Base-by-base conservation (phyloP, 2,329 filamentous ascomycete species). In the Fusarium sp. region DNA sequence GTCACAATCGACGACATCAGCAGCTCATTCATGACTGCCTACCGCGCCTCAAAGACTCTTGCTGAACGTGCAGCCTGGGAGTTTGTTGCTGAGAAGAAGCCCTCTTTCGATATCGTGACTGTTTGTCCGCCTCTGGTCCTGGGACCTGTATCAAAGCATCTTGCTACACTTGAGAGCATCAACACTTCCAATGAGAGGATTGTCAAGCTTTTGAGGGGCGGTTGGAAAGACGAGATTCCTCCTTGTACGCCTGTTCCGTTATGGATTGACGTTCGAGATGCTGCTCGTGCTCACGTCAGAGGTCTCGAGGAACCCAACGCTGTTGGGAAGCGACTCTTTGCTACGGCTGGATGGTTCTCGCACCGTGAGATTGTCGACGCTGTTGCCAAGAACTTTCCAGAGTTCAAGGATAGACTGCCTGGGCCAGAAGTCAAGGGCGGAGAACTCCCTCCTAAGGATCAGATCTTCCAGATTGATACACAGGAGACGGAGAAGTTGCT, bases 241-340 rank as follows among this genome's bases (percentile, higher is more conserved):
- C 57, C 80, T 3, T 82, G 81, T 16, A 84, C 83, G 18, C 79
- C 78, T 13, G 81, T 84, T 59, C 79, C 81, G 44, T 80, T 86
- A 60, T 90, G 85, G 85, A 82, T 89, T 41, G 88, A 90, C 76
- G 88, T 90, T 38, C 83, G 88, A 31, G 88, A 90, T 73, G 84
- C 87, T 1, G 88, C 88, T 2, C 74, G 75, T 50, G 88, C 87
- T 13, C 88, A 90, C 74, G 79, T 90, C 26, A 80, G 82, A 53
- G 88, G 88, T 6, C 78, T 89, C 57, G 87, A 89, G 79, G 78
- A 79, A 61, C 79, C 83, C 9, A 83, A 82, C 45, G 86, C 85
- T 0, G 84, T 83, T 31, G 88, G 87, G 24, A 83, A 85, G 77
- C 81, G 89, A 39, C 83, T 90, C 69, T 86, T 90, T 70, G 81